phyloP scores from a whole-genome alignment of 768 basidiomycete species.

The Tubosaeta sp. region DNA sequence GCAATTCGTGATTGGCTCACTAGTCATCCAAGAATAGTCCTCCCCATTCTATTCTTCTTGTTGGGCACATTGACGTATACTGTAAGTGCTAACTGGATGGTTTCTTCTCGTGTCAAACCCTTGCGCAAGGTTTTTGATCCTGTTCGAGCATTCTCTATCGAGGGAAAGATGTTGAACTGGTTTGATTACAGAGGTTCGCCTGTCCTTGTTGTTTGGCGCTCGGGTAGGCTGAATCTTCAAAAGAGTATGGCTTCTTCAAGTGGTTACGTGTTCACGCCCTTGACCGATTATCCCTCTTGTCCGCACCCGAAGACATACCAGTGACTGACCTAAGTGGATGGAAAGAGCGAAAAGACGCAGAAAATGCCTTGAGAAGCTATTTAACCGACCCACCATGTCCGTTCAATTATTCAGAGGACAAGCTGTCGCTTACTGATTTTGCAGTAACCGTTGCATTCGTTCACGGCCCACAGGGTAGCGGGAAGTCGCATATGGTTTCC shows the following conservation, averaged over 20 bases:
- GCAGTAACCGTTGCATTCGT: constrained; percentile 73
- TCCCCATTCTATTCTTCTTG: constrained; percentile 80
- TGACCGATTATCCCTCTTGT: constrained; percentile 39
- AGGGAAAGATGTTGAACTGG: constrained; percentile 78
- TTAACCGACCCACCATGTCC: constrained; percentile 72
- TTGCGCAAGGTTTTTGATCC: constrained; percentile 83
- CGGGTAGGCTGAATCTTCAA: constrained; percentile 1
- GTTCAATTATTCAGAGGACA: not conserved
- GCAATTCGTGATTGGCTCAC: constrained; percentile 75
- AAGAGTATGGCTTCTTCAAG: constrained; percentile 71
- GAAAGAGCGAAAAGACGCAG: constrained; percentile 83
- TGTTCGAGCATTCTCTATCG: constrained; percentile 76
- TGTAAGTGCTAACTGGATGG: constrained; percentile 39
- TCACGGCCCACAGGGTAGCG: constrained; percentile 81
- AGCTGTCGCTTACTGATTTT: constrained; percentile 5
- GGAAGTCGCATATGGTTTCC: constrained; percentile 61
- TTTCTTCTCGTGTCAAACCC: not conserved
- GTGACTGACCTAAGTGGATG: constrained; percentile 49
- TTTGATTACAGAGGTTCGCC: constrained; percentile 70
- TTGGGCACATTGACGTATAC: constrained; percentile 89
- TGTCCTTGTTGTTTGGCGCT: not conserved
- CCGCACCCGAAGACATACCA: constrained; percentile 15
- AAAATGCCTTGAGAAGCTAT: constrained; percentile 62
- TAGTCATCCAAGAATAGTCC: constrained; percentile 78
- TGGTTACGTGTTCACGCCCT: constrained; percentile 68